A percentile compares a stretch with the other conserved stretches of the same genome.
These are phyloP conservation scores for Metschnikowia lunata DNA, from an alignment of 805 yeast species.

Conservation along the genomic window DNA sequence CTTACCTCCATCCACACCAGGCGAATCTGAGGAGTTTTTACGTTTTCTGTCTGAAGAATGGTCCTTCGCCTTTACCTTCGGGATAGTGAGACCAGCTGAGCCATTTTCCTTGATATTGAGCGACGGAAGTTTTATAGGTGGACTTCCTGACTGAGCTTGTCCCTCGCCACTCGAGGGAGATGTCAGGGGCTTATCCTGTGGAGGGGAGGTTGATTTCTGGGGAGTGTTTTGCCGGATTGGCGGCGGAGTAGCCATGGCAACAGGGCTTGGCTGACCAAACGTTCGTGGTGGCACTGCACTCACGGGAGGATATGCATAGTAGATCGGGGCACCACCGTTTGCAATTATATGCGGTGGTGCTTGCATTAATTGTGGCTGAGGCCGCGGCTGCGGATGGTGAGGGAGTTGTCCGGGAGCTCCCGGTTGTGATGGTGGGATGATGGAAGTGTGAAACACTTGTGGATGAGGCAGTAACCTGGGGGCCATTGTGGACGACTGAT, in stretches of 20 bases:
- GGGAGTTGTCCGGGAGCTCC: neutral
- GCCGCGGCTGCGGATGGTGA: slow-evolving; percentile 2
- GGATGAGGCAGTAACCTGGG: neutral
- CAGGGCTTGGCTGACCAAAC: slow-evolving; percentile 1
- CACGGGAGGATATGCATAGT: slow-evolving; percentile 7
- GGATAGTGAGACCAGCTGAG: neutral
- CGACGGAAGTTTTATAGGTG: slow-evolving; percentile 14
- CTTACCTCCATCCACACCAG: neutral
- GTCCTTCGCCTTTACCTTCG: neutral
- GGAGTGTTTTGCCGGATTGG: neutral
- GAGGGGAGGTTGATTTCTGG: neutral
- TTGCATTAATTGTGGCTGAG: slow-evolving; percentile 5
- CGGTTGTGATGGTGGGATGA: neutral
- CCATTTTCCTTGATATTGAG: slow-evolving; percentile 4
- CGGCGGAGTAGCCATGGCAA: neutral
- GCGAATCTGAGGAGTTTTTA: neutral
- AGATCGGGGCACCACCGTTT: slow-evolving; percentile 3
- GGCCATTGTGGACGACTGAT: neutral
- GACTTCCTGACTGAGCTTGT: neutral
- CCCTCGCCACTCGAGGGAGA: neutral
- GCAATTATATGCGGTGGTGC: slow-evolving; percentile 2
- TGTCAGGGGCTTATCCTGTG: neutral
- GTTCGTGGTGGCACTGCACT: slow-evolving; percentile 1
- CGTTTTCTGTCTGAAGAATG: neutral
- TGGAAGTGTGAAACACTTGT: slow-evolving; percentile 1